Evolutionary conservation across 495 filamentous ascomycete genomes (phyloP), one percentile per base, ranked within the genome.

Genomic region (Tuber umbilicatum): DNA sequence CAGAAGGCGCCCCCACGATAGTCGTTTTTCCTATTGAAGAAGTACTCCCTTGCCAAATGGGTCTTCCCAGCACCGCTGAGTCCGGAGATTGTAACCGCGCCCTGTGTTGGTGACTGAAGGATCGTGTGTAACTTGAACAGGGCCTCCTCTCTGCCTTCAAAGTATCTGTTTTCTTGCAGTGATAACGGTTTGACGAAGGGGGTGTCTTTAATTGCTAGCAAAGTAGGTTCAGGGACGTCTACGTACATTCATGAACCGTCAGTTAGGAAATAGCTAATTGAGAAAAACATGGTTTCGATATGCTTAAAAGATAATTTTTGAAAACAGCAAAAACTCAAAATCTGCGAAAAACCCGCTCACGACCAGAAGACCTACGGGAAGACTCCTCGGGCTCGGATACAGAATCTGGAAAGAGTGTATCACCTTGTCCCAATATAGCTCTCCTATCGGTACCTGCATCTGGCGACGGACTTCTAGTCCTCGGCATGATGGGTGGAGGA

Each of bases 31-130:
- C 92, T 88, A 38, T 86, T 84, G 72, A 91, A 93, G 70, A 94
- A 90, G 78, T 94, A 95, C 83, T 95, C 87, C 10, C 92, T 86
- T 45, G 91, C 91, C n/a, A 94, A 84, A 81, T 94, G 92, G 0
- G 91, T 91, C 83, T 95, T 95, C 35, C 92, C 92, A 1, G 89
- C 89, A 21, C 92, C 92, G n/a, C 92, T 89, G 42, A 92, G 87
- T 68, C 90, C 90, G 76, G 89, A 88, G 47, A 95, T 87, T 12
- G 93, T 84, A 7, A 93, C 91, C 21, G 89, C 90, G 35, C 91
- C 85, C 77, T 86, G 87, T 76, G 88, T 90, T 19, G 86, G 84
- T 74, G 91, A 90, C 76, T 86, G 89, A 23, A 95, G 84, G 78
- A 91, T 87, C 73, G 86, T 85, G 77, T 94, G 90, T 16, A 95